Base-by-base conservation (phyloP, 345 rosid species). In the Cochlearia excelsa region DNA sequence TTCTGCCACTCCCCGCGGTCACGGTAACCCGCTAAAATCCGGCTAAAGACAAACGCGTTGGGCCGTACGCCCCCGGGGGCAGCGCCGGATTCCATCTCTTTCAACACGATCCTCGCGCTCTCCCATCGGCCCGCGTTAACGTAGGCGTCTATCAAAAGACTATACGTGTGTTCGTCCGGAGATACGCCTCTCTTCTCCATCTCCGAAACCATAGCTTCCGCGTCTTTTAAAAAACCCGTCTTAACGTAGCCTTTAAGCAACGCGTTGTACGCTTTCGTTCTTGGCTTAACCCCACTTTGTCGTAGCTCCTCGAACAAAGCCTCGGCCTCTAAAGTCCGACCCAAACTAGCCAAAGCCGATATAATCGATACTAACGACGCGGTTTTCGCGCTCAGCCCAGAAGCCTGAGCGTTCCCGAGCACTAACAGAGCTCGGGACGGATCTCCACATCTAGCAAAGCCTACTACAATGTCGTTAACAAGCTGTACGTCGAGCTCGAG, bases 1-100 rank as follows among this genome's bases (percentile, higher is more conserved):
- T 76, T 87, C 58, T 93, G 97, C 99, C 97, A 93, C 67, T 93
- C 91, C 29, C 99, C 99, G 77, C 75, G 80, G 61, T 93, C 90
- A 0, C 97, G 79, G 63, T 87, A 89, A 63, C 84, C 75, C 1
- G 97, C 87, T 57, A 93, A 75, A 58, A 86, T 85, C 64, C 97
- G 77, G 71, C 90, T 81, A 69, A 82, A 93, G 43, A 89, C 80
- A 68, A 82, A 87, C 0, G 99, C 79, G 68, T 79, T 89, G 4
- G 94, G 95, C 75, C 73, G 79, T 57, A 81, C 81, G 55, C 77
- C 74, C 51, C 78, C 78, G 3, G 80, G 79, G 57, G 80, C 81
- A 57, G 76, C 74, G 51, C 78, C 78, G 3, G 80, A 90, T 74
- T 92, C 95, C 96, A 93, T 89, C 77, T 93, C 94, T 73, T 89